Percentiles rank a stretch among this genome's conserved stretches.
Conservation (phyloP, 805 yeast genomes). For the Candida gorgasii region DNA sequence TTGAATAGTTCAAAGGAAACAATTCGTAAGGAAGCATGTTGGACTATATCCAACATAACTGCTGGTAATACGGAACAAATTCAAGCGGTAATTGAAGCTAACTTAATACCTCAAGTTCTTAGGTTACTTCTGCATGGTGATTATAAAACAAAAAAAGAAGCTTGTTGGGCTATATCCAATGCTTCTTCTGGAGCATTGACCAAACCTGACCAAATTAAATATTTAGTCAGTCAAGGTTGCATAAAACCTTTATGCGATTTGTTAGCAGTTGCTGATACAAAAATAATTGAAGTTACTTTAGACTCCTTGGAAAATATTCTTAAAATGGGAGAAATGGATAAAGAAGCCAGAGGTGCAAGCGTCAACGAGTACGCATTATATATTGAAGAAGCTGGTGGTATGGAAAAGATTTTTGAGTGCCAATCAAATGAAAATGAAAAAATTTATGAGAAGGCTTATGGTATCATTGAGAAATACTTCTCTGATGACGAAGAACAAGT, state of each 20-base stretch:
- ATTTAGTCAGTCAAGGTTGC: slow-evolving; percentile 92
- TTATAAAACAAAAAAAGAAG: slow-evolving; percentile 95
- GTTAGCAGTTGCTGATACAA: slow-evolving; percentile 82
- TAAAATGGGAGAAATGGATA: slow-evolving; percentile 91
- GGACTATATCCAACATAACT: slow-evolving; percentile 97
- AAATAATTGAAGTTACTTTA: slow-evolving; percentile 90
- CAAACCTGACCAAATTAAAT: slow-evolving; percentile 90
- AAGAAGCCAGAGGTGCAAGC: slow-evolving; percentile 66
- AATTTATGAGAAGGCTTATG: slow-evolving; percentile 87
- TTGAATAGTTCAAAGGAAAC: slow-evolving; percentile 85
- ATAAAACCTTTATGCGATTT: slow-evolving; percentile 96
- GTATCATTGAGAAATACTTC: slow-evolving; percentile 88
- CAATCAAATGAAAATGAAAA: slow-evolving; percentile 91
- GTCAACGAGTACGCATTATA: slow-evolving; percentile 85
- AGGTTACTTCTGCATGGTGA: slow-evolving; percentile 80
- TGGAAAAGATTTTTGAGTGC: slow-evolving; percentile 92
- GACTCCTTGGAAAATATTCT: slow-evolving; percentile 94
- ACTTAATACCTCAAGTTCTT: slow-evolving; percentile 87
- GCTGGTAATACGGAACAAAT: slow-evolving; percentile 96
- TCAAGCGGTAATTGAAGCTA: slow-evolving; percentile 94
- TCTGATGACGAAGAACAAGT: slow-evolving; percentile 72
- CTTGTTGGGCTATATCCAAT: slow-evolving; percentile 98
- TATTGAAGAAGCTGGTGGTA: slow-evolving; percentile 98
- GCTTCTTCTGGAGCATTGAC: slow-evolving; percentile 95
- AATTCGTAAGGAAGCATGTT: slow-evolving; percentile 95